A percentile compares a stretch with the other conserved stretches of the same genome.
Evolutionary conservation across 2,329 filamentous ascomycete genomes (phyloP).

Genomic region (Amesomyces nigricolor): DNA sequence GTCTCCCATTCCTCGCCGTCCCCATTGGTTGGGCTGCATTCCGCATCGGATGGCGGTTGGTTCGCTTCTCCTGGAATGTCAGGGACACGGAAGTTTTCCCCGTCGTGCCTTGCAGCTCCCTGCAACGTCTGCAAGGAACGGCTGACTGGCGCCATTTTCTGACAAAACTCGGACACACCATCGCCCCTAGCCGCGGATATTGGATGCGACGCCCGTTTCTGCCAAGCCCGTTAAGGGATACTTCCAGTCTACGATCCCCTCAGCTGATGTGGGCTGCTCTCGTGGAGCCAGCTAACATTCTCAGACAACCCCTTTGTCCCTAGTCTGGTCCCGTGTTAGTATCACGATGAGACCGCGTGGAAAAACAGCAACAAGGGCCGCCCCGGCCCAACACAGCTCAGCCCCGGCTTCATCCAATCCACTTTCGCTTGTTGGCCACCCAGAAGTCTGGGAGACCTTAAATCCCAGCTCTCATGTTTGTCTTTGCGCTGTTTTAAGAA

Average conservation of each 20-base stretch:
- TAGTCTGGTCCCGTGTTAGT: neutral
- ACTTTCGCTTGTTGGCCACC: conserved; percentile 10
- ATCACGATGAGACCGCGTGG: neutral
- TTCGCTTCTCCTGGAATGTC: conserved; percentile 14
- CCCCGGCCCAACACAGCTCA: neutral
- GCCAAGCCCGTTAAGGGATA: conserved; percentile 13
- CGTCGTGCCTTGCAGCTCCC: conserved; percentile 20
- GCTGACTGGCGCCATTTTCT: conserved; percentile 16
- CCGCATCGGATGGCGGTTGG: conserved; percentile 19
- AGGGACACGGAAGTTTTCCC: conserved; percentile 12
- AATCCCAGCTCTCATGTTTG: conserved; percentile 2
- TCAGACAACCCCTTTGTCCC: neutral
- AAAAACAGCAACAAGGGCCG: neutral
- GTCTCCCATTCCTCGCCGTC: neutral
- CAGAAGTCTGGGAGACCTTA: conserved; percentile 10
- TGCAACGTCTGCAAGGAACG: conserved; percentile 25
- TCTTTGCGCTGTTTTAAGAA: conserved; percentile 5
- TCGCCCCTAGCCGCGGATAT: conserved; percentile 5
- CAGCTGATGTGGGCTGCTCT: too few relatives aligned
- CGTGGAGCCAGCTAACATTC: neutral
- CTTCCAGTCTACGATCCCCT: neutral
- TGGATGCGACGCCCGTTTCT: conserved; percentile 1
- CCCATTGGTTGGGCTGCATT: conserved; percentile 20
- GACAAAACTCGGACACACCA: conserved; percentile 10
- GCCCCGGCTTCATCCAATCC: neutral